Conservation (phyloP, 176 grass and related monocot genomes). For the Saccharum spontaneum region DNA sequence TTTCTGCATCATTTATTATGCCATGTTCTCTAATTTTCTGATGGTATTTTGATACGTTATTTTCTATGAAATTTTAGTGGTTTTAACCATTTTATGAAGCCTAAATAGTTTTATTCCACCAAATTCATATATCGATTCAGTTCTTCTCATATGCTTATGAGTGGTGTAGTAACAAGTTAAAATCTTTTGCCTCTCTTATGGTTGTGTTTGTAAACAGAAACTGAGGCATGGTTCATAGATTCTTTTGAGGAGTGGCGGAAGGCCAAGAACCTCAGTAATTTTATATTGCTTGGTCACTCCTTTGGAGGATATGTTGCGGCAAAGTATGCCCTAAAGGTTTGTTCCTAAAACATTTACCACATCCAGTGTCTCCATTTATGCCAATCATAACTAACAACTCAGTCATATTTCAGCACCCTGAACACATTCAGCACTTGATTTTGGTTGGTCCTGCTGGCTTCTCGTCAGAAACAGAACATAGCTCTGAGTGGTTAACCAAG, state of each 20-base stretch:
- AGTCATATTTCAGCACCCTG: constrained; percentile 78
- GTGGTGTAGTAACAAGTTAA: constrained; percentile 4
- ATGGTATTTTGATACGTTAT: not conserved
- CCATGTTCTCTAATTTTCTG: not conserved
- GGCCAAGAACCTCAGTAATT: constrained; percentile 88
- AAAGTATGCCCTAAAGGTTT: constrained; percentile 94
- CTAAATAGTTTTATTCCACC: not conserved
- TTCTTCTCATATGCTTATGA: not conserved
- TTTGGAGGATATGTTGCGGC: constrained; percentile 97
- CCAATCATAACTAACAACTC: constrained; percentile 30
- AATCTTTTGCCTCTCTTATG: constrained; percentile 27
- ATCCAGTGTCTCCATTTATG: not conserved
- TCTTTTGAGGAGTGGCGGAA: constrained; percentile 99
- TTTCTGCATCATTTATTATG: not conserved
- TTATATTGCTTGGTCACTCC: constrained; percentile 96
- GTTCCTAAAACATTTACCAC: not conserved
- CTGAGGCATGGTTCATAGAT: constrained; percentile 97
- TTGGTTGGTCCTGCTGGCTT: constrained; percentile 97
- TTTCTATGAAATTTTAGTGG: not conserved
- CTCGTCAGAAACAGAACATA: constrained; percentile 82
- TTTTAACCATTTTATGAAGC: not conserved
- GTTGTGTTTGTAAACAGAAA: constrained; percentile 62
- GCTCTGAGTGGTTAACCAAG: constrained; percentile 84
- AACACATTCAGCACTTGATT: constrained; percentile 90
- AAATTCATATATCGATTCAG: constrained; percentile 10